Base-by-base conservation (phyloP, 225 moss, liverwort and hornwort species). In the Thuidium tamariscinum region DNA sequence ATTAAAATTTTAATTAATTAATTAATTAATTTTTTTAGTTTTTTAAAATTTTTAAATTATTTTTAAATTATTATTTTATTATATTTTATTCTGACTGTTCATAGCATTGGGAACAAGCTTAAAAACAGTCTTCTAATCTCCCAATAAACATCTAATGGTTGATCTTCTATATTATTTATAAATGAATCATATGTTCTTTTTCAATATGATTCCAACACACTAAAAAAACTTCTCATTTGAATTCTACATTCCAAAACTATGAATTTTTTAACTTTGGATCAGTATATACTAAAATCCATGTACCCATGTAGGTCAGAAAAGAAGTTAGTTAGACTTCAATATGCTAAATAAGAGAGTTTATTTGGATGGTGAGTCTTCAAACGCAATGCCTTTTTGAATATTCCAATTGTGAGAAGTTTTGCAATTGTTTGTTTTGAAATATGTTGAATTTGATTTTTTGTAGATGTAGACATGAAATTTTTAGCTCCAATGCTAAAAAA, bases 281-380 rank as follows among this genome's bases (percentile, higher is more conserved):
- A 27, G 16, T 44, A 3, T 70, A 9, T 27, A 39, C 16, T 3
- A 70, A 5, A 27, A 42, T 27, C 27, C 5, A 27, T 42, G 5
- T 39, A 39, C 42, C 14, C 14, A 25, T 25, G 1, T 68, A 39
- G 39, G 4, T 42, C 29, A 29, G 3, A 29, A 5, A 71, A 71
- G 6, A 0, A 27, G 0, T 10, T 71, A 44, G 10, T 9, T 0
- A 71, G 0, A 44, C 44, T 71, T 29, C 17, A 9, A 14, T 0
- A 0, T 68, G 3, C 12, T 7, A 11, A 3, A 7, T 1, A 67
- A 44, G 17, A 71, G 0, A 44, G 0, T 17, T 70, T 29, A 44
- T 29, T 44, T 71, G 10, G 10, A 71, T 71, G 44, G 44, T 4
- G 0, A 71, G 3, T 2, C 2, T 71, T 1, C 9, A 66, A 66